A percentile compares a stretch with the other conserved stretches of the same genome.
phyloP scores from a whole-genome alignment of 176 grass and related monocot species.

The Aegilops umbellulata region DNA sequence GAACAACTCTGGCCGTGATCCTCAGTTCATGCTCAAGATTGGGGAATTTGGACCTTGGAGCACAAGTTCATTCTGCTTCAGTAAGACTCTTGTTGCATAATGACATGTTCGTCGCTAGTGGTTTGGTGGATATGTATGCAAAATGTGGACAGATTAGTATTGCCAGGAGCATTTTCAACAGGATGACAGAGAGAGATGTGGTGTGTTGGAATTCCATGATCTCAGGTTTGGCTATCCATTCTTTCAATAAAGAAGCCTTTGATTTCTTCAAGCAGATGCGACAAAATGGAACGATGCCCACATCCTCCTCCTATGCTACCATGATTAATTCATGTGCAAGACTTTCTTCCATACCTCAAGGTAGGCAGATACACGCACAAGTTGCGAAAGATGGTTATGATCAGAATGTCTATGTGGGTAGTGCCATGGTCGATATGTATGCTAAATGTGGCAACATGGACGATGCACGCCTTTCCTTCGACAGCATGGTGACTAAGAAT shows the following conservation, averaged over 20 bases:
- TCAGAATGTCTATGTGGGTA: slow-evolving; percentile 70
- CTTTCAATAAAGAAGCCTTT: slow-evolving; percentile 66
- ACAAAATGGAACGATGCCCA: slow-evolving; percentile 54
- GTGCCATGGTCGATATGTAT: slow-evolving; percentile 84
- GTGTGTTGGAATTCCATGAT: slow-evolving; percentile 95
- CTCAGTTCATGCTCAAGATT: slow-evolving; percentile 76
- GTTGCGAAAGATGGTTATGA: slow-evolving; percentile 72
- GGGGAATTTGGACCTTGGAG: slow-evolving; percentile 49
- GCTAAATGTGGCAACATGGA: slow-evolving; percentile 79
- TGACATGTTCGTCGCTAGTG: slow-evolving; percentile 78
- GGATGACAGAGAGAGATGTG: slow-evolving; percentile 67
- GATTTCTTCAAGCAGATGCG: slow-evolving; percentile 74
- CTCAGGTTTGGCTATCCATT: slow-evolving; percentile 63
- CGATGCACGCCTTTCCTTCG: slow-evolving; percentile 58
- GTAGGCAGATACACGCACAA: slow-evolving; percentile 73
- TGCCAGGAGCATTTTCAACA: slow-evolving; percentile 58
- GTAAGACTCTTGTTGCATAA: slow-evolving; percentile 57
- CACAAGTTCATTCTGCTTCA: slow-evolving; percentile 70
- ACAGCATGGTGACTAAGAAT: slow-evolving; percentile 63
- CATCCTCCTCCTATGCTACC: slow-evolving; percentile 75
- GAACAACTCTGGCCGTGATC: slow-evolving; percentile 72
- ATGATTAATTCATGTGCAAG: slow-evolving; percentile 73
- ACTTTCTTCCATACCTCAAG: slow-evolving; percentile 70
- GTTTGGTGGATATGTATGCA: slow-evolving; percentile 81
- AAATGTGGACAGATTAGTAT: slow-evolving; percentile 60